Evolutionary conservation across 2,329 filamentous ascomycete genomes (phyloP).

Genomic region (Madurella mycetomatis): DNA sequence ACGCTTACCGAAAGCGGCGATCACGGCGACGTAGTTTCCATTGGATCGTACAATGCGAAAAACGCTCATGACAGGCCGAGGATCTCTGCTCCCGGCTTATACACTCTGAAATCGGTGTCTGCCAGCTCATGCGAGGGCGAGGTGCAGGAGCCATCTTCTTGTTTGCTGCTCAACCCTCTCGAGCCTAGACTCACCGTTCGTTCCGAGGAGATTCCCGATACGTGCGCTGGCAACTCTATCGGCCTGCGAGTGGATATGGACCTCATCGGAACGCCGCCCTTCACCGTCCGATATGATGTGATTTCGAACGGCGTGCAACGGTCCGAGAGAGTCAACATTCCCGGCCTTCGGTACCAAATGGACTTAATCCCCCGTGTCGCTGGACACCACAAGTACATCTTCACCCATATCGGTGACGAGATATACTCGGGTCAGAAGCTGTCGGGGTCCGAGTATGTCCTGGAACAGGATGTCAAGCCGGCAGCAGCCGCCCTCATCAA

Average conservation of each 20-base stretch:
- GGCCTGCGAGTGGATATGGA: constrained; percentile 86
- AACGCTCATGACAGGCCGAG: constrained; percentile 58
- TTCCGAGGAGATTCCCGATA: constrained; percentile 82
- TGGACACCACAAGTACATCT: constrained; percentile 82
- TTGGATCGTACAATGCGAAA: constrained; percentile 58
- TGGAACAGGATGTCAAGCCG: constrained; percentile 91
- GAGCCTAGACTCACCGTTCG: constrained; percentile 73
- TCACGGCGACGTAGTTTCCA: constrained; percentile 55
- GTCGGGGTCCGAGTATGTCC: constrained; percentile 54
- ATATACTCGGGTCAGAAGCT: constrained; percentile 70
- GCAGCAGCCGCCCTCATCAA: constrained; percentile 75
- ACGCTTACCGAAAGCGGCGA: constrained; percentile 66
- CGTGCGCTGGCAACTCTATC: constrained; percentile 90
- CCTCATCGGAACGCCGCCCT: constrained; percentile 87
- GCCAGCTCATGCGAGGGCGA: constrained; percentile 83
- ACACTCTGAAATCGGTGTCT: constrained; percentile 74
- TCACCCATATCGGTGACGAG: constrained; percentile 73
- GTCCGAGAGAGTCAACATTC: constrained; percentile 53
- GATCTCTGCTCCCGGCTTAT: constrained; percentile 77
- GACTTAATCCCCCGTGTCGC: constrained; percentile 77
- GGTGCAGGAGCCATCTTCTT: constrained; percentile 90
- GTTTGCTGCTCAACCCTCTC: constrained; percentile 83
- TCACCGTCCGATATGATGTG: constrained; percentile 74
- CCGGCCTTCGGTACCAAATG: constrained; percentile 75
- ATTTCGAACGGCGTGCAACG: constrained; percentile 56